phyloP scores from a whole-genome alignment of 345 rosid species.

The Brassica juncea region DNA sequence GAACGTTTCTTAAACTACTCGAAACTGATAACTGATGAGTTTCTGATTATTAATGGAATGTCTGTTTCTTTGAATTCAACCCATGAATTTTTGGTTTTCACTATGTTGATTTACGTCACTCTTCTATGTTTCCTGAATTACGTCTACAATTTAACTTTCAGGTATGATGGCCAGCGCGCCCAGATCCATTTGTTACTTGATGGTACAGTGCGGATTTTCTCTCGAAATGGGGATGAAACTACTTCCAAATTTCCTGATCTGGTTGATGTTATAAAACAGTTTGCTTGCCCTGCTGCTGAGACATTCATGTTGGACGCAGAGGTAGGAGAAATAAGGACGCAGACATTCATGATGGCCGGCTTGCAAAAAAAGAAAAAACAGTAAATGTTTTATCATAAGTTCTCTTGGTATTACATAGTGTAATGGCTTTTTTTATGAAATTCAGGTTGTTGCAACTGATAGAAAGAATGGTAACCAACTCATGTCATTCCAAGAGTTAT shows the following conservation, averaged over 20 bases:
- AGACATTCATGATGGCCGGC: too few relatives aligned
- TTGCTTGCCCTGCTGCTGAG: constrained; percentile 53
- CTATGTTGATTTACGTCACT: constrained; percentile 7
- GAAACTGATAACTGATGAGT: background rate
- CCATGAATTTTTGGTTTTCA: background rate
- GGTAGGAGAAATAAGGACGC: constrained; percentile 44
- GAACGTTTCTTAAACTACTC: background rate
- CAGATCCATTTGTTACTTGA: constrained; percentile 72
- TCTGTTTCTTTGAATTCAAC: background rate
- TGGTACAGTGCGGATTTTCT: constrained; percentile 68
- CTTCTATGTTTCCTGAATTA: constrained; percentile 9
- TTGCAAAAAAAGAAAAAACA: too few relatives aligned
- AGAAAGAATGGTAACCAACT: constrained; percentile 70
- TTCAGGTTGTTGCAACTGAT: constrained; percentile 85
- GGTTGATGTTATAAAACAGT: constrained; percentile 54
- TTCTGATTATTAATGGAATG: background rate
- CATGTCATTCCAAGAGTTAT: constrained; percentile 93
- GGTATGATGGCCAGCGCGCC: constrained; percentile 94
- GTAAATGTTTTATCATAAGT: background rate
- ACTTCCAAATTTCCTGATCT: constrained; percentile 81
- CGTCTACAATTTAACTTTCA: constrained; percentile 35
- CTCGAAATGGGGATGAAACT: constrained; percentile 91
- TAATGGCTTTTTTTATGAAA: constrained; percentile 4
- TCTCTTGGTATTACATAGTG: background rate
- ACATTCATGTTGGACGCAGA: constrained; percentile 88